These are phyloP conservation scores for Fibroporia radiculosa DNA, from an alignment of 768 basidiomycete genomes.

Conservation along the genomic window DNA sequence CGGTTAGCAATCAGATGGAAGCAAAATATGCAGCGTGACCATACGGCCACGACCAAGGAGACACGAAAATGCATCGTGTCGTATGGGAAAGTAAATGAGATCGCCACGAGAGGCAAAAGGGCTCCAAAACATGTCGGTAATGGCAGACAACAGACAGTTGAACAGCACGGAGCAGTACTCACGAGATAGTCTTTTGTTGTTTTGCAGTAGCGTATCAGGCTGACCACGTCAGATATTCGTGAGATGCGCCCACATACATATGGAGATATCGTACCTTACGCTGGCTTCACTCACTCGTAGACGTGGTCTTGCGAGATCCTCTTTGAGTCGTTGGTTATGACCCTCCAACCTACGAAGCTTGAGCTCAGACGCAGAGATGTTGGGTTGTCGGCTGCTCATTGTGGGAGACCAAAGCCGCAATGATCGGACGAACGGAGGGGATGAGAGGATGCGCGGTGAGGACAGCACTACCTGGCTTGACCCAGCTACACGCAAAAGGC, in stretches of 20 bases:
- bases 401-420: not conserved
- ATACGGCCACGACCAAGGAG: too few species aligned
- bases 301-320: slow-evolving; percentile 65
- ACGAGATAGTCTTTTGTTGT: slow-evolving; percentile 66
- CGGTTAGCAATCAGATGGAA: too few species aligned
- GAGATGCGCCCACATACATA: not conserved
- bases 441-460: not conserved
- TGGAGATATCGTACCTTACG: slow-evolving; percentile 42
- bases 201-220: slow-evolving; percentile 69
- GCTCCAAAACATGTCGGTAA: too few species aligned
- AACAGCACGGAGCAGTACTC: too few species aligned
- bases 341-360: slow-evolving; percentile 72
- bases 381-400: slow-evolving; percentile 29
- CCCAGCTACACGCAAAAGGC: not conserved
- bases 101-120: too few species aligned
- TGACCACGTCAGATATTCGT: slow-evolving; percentile 24
- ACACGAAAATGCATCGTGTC: too few species aligned
- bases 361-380: slow-evolving; percentile 74
- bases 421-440: not conserved
- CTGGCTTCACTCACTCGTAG: slow-evolving; percentile 69
- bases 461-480: slow-evolving; percentile 1
- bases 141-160: too few species aligned
- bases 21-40: too few species aligned
- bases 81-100: too few species aligned
- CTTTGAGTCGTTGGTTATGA: slow-evolving; percentile 65